phyloP scores from a whole-genome alignment of 2,329 filamentous ascomycete genomes.

The Atkinsonella texensis region DNA sequence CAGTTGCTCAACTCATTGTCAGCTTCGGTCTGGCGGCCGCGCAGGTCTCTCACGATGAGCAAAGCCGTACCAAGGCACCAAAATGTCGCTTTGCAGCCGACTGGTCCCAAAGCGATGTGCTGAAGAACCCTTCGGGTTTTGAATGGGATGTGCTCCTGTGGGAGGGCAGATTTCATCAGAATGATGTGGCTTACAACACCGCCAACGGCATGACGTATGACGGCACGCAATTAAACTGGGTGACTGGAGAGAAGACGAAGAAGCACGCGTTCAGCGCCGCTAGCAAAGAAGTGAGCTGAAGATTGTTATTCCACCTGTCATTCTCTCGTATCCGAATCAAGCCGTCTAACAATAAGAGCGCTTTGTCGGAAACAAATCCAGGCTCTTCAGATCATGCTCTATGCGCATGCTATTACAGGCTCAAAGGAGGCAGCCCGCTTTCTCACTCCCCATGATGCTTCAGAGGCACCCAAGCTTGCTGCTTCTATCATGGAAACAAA shows the following conservation, averaged over 20 bases:
- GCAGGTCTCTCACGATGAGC: neutral
- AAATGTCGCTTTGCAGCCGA: constrained; percentile 19
- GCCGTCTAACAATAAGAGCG: neutral
- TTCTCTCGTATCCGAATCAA: neutral
- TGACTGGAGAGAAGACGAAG: constrained; percentile 20
- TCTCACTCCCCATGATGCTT: constrained; percentile 21
- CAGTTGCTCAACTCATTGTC: neutral
- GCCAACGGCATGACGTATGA: constrained; percentile 31
- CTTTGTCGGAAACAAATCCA: constrained; percentile 8
- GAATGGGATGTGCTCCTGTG: constrained; percentile 27
- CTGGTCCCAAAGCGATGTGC: constrained; percentile 18
- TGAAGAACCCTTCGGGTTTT: constrained; percentile 19
- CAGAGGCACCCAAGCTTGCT: constrained; percentile 20
- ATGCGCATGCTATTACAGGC: constrained; percentile 27
- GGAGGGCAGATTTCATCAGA: constrained; percentile 32
- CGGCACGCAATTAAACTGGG: constrained; percentile 25
- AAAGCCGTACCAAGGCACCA: constrained; percentile 6
- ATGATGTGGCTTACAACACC: constrained; percentile 27
- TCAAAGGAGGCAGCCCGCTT: constrained; percentile 26
- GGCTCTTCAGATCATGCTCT: constrained; percentile 31
- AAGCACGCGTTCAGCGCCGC: constrained; percentile 29
- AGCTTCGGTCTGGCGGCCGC: neutral
- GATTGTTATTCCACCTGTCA: neutral
- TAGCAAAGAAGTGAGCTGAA: constrained; percentile 20
- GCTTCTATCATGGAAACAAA: constrained; percentile 26